These are phyloP conservation scores for Pestalotiopsis sp. DNA, from an alignment of 2,329 filamentous ascomycete species.

Conservation along the genomic window DNA sequence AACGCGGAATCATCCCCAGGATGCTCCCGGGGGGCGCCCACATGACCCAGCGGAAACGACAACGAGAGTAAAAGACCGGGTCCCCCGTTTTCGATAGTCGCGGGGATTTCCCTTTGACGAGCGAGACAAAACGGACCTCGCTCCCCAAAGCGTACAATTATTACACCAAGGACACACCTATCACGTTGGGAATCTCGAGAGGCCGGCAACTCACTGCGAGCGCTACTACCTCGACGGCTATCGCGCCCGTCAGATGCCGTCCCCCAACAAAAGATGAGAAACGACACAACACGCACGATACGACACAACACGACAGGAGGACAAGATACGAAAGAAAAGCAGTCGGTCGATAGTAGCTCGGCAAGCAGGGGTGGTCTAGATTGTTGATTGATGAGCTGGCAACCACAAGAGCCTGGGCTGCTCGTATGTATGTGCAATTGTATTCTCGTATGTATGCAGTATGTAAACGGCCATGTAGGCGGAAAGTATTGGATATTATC, in stretches of 20 bases:
- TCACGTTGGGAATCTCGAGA: background rate
- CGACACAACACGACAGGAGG: background rate
- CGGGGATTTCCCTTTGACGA: background rate
- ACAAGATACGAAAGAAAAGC: background rate
- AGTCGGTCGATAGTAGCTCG: background rate
- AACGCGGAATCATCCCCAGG: background rate
- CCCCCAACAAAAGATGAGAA: background rate
- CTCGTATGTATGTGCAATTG: background rate
- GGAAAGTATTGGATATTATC: background rate
- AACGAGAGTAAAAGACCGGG: background rate
- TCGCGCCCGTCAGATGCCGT: background rate
- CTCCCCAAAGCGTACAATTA: background rate
- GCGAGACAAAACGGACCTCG: background rate
- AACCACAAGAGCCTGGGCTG: background rate
- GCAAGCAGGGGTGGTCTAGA: background rate
- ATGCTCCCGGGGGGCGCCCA: background rate
- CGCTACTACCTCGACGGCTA: background rate
- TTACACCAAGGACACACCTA: too few relatives aligned
- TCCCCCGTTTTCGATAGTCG: constrained; percentile 4
- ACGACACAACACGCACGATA: background rate
- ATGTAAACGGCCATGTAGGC: background rate
- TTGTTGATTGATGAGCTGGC: background rate
- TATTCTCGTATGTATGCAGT: background rate
- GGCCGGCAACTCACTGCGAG: background rate
- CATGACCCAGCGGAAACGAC: background rate